These are phyloP conservation scores for Tagetes patula DNA, from an alignment of 129 eudicot species.

Conservation along the genomic window DNA sequence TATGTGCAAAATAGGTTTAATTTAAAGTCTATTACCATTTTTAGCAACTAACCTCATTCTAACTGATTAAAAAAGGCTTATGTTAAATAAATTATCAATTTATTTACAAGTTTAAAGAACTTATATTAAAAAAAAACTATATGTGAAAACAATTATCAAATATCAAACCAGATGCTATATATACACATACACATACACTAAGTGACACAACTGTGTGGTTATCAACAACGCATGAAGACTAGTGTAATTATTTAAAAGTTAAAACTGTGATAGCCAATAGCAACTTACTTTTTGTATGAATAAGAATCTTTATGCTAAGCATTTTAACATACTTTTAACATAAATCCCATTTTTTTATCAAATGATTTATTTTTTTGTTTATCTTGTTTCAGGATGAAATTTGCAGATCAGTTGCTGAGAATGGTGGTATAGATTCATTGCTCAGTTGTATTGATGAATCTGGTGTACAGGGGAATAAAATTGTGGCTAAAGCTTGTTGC, in stretches of 20 bases:
- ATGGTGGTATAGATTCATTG: conserved; percentile 87
- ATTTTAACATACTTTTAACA: not conserved
- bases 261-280: not conserved
- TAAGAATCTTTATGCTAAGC: not conserved
- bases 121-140: not conserved
- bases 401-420: conserved; percentile 83
- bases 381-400: conserved; percentile 82
- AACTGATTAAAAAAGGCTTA: not conserved
- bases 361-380: conserved; percentile 13
- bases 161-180: not conserved
- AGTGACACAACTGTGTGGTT: not conserved
- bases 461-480: conserved; percentile 59
- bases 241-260: not conserved
- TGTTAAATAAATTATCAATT: not conserved
- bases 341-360: not conserved
- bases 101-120: not conserved
- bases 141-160: not conserved
- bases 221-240: not conserved
- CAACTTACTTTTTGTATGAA: conserved; percentile 5
- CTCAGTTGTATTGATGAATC: conserved; percentile 67
- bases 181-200: not conserved
- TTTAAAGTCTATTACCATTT: not conserved
- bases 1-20: not conserved
- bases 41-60: not conserved
- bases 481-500: conserved; percentile 70